phyloP scores from a whole-genome alignment of 2,329 filamentous ascomycete genomes.

The Zymoseptoria passerinii region DNA sequence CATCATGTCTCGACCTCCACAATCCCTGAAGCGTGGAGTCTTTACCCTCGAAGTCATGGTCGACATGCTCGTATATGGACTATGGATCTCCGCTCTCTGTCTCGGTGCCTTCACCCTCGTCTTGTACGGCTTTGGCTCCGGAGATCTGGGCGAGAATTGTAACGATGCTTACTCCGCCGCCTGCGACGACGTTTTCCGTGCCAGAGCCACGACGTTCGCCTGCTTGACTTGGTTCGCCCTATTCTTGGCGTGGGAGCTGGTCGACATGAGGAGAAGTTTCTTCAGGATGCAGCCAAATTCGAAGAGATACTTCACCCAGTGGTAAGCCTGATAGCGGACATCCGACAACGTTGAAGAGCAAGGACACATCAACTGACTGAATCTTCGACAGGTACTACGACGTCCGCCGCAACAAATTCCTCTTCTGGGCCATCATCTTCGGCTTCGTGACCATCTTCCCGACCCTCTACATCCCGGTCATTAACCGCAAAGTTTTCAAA shows the following conservation, averaged over 20 bases:
- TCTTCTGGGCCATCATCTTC: slow-evolving; percentile 36
- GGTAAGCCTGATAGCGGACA: slow-evolving; percentile 38
- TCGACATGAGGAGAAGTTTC: slow-evolving; percentile 62
- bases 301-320: slow-evolving; percentile 54
- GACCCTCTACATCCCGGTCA: slow-evolving; percentile 55
- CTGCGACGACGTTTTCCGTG: slow-evolving; percentile 60
- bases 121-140: slow-evolving; percentile 51
- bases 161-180: slow-evolving; percentile 47
- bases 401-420: slow-evolving; percentile 62
- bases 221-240: slow-evolving; percentile 68
- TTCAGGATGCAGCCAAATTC: slow-evolving; percentile 62
- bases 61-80: slow-evolving; percentile 71
- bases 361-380: not conserved
- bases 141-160: slow-evolving; percentile 47
- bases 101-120: slow-evolving; percentile 55
- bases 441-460: slow-evolving; percentile 40
- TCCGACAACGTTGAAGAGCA: not conserved
- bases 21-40: slow-evolving; percentile 57
- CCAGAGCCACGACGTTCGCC: slow-evolving; percentile 64
- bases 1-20: slow-evolving; percentile 72
- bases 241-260: slow-evolving; percentile 70
- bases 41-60: slow-evolving; percentile 69
- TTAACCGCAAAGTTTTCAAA: slow-evolving; percentile 58
- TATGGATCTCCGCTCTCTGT: slow-evolving; percentile 62
- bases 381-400: slow-evolving; percentile 50